phyloP scores from a whole-genome alignment of 2,329 filamentous ascomycete species.

The Curvularia sp. region DNA sequence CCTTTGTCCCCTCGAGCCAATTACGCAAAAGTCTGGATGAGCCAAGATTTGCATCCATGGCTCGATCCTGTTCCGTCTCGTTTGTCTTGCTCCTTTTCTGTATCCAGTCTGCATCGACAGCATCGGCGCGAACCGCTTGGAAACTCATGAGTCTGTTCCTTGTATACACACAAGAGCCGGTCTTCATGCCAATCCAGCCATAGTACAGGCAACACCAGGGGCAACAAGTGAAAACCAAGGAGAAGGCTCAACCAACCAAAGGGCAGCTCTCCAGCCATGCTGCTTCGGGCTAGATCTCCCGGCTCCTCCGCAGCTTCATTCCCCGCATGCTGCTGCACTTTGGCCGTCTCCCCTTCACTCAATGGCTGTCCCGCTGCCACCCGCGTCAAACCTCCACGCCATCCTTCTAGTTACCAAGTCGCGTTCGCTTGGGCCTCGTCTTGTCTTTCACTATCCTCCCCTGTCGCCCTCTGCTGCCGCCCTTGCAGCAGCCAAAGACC shows the following conservation, averaged over 20 bases:
- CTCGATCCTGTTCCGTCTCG: not conserved
- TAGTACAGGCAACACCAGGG: not conserved
- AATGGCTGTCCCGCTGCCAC: constrained; percentile 45
- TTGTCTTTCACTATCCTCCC: constrained; percentile 54
- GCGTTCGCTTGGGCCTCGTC: constrained; percentile 49
- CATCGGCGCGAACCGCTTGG: not conserved
- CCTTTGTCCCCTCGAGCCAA: too few species aligned
- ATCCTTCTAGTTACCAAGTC: constrained; percentile 52
- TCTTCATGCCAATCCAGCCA: not conserved
- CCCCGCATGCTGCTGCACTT: constrained; percentile 11
- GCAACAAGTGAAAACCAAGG: not conserved
- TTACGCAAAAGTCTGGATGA: too few species aligned
- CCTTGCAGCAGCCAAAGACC: constrained; percentile 43
- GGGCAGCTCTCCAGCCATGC: not conserved
- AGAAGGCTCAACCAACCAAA: not conserved
- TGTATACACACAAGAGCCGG: not conserved
- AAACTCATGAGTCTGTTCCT: not conserved
- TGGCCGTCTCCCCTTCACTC: constrained; percentile 10
- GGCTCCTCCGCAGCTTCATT: constrained; percentile 16
- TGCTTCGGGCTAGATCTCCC: constrained; percentile 30
- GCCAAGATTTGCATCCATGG: not conserved
- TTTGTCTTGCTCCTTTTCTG: not conserved
- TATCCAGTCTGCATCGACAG: not conserved
- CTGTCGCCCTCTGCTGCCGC: constrained; percentile 48
- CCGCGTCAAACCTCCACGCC: constrained; percentile 50